phyloP scores from a whole-genome alignment of 2,329 filamentous ascomycete species.

The Gaeumannomyces tritici region DNA sequence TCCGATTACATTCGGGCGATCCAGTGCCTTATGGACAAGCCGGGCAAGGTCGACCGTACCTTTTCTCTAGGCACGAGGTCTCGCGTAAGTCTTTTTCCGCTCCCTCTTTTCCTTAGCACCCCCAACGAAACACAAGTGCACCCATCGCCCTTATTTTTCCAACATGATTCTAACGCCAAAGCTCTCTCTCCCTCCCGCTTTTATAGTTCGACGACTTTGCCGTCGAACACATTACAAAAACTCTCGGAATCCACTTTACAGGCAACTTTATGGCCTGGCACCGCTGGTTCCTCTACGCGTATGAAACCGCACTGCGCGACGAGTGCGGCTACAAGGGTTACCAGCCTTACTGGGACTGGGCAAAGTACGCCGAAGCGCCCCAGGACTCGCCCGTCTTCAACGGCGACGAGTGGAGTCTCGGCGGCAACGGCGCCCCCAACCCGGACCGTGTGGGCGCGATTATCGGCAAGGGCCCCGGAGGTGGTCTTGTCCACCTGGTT shows the following conservation, averaged over 20 bases:
- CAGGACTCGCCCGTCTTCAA: slow-evolving; percentile 36
- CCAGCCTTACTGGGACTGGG: slow-evolving; percentile 39
- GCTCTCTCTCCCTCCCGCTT: too few relatives aligned
- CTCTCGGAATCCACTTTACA: slow-evolving; percentile 31
- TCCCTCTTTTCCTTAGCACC: too few relatives aligned
- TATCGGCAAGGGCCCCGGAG: slow-evolving; percentile 17
- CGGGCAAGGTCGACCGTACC: slow-evolving; percentile 16
- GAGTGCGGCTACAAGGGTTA: slow-evolving; percentile 26
- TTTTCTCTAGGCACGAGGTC: slow-evolving; percentile 23
- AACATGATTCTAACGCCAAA: too few relatives aligned
- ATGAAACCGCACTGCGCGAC: slow-evolving; percentile 20
- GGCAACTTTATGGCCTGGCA: slow-evolving; percentile 21
- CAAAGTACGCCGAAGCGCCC: slow-evolving; percentile 24
- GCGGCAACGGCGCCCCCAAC: slow-evolving; percentile 30
- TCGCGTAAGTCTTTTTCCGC: slow-evolving; percentile 10
- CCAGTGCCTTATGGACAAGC: slow-evolving; percentile 22
- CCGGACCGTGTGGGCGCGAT: slow-evolving; percentile 13
- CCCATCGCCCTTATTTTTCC: too few relatives aligned
- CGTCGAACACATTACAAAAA: slow-evolving; percentile 37
- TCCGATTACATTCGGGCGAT: slow-evolving; percentile 27
- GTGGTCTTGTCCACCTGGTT: slow-evolving; percentile 21
- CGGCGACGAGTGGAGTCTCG: slow-evolving; percentile 33
- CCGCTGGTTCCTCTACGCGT: slow-evolving; percentile 17
- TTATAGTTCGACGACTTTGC: slow-evolving; percentile 34
- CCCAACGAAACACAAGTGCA: too few relatives aligned